phyloP scores from a whole-genome alignment of 139 green algal genomes.

The Tetraselmis striata region DNA sequence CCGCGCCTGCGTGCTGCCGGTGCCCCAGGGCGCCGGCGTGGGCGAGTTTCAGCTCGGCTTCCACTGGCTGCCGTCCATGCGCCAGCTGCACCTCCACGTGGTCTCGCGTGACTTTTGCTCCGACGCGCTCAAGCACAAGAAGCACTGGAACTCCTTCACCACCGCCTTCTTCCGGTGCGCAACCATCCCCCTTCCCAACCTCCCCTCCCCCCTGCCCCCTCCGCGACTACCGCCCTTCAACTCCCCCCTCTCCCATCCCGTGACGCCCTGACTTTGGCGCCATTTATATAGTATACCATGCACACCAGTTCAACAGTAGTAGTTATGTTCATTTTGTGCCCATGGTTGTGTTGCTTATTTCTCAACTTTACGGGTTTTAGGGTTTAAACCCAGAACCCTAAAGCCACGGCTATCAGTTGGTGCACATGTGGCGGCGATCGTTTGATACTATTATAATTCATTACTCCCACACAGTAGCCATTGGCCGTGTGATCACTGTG shows the following conservation, averaged over 20 bases:
- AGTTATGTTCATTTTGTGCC: not conserved
- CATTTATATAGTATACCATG: no score
- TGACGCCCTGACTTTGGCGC: not conserved
- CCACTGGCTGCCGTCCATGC: slow-evolving; percentile 68
- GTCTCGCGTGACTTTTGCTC: slow-evolving; percentile 58
- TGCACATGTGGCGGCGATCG: no score
- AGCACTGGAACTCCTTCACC: slow-evolving; percentile 80
- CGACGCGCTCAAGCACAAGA: slow-evolving; percentile 66
- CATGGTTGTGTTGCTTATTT: not conserved
- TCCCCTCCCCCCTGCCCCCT: not conserved
- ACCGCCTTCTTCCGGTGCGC: slow-evolving; percentile 49
- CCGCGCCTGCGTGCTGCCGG: no score
- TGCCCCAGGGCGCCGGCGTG: not conserved
- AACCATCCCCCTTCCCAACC: not conserved
- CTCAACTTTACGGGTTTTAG: no score
- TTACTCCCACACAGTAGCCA: no score
- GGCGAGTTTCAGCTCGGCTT: slow-evolving; percentile 64
- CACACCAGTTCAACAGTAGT: no score
- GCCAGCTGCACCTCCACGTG: slow-evolving; percentile 83
- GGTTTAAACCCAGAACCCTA: no score
- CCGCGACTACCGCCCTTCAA: not conserved
- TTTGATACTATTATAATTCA: no score
- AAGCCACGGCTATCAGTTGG: no score
- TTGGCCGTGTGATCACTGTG: no score
- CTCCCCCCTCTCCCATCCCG: no score